Percentiles rank a stretch among this genome's conserved stretches.
Conservation (phyloP, 768 basidiomycete species). For the Phylloporus sp. region DNA sequence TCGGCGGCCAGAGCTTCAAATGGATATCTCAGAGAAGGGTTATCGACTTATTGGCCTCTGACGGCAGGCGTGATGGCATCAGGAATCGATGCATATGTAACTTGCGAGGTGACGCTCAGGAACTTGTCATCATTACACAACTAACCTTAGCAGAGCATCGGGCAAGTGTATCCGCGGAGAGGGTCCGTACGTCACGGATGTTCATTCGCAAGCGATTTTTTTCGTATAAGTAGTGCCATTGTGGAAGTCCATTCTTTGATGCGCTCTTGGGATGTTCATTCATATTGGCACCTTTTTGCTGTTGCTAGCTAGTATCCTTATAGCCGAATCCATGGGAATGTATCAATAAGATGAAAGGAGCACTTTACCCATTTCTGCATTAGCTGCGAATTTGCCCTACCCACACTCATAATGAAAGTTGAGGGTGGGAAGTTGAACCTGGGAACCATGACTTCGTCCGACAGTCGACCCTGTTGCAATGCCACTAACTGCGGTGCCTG, state of each 20-base stretch:
- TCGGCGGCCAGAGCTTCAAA: neutral
- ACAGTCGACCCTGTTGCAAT: neutral
- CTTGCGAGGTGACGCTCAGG: neutral
- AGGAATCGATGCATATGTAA: neutral
- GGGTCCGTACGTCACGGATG: neutral
- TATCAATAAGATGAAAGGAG: neutral
- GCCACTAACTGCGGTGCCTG: neutral
- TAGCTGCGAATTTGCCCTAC: neutral
- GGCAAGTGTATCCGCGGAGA: neutral
- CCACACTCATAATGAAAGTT: neutral
- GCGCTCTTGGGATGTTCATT: neutral
- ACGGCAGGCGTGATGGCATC: neutral
- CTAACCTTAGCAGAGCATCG: neutral
- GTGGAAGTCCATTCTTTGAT: neutral
- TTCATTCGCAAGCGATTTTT: neutral
- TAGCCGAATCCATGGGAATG: neutral
- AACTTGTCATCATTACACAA: neutral
- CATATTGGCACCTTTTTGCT: neutral
- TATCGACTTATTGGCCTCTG: neutral
- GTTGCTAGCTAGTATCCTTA: neutral
- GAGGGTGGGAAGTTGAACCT: neutral
- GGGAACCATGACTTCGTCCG: neutral
- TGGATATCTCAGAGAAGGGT: neutral
- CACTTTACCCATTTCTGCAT: neutral
- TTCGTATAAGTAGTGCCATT: neutral